A percentile compares a stretch with the other conserved stretches of the same genome.
Conservation (phyloP, 139 green algal genomes). For the Picochlorum sp. region DNA sequence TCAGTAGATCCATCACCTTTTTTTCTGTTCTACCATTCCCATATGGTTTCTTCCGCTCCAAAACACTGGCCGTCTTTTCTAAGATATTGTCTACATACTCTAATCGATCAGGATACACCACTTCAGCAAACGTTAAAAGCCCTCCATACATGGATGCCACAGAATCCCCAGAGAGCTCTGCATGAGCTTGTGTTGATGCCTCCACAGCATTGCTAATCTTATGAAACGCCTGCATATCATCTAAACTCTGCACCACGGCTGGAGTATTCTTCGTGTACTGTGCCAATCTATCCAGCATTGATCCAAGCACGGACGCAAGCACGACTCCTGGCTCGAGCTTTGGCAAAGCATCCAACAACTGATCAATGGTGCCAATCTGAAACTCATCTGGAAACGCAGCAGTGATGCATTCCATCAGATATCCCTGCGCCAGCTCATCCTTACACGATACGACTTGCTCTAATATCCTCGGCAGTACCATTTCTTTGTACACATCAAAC, state of each 20-base stretch:
- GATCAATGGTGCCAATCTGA: slow-evolving; percentile 83
- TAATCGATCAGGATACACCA: slow-evolving; percentile 54
- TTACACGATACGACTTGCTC: slow-evolving; percentile 76
- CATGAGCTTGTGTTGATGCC: slow-evolving; percentile 44
- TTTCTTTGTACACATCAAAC: slow-evolving; percentile 71
- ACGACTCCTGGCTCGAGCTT: slow-evolving; percentile 79
- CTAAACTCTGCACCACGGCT: slow-evolving; percentile 35
- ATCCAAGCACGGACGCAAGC: slow-evolving; percentile 52
- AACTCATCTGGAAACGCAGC: slow-evolving; percentile 90
- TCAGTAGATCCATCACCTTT: slow-evolving; percentile 73
- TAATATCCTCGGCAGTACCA: slow-evolving; percentile 39
- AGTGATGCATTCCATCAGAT: slow-evolving; percentile 93
- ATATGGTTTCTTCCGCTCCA: slow-evolving; percentile 23
- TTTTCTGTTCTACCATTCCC: slow-evolving; percentile 55
- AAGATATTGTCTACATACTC: slow-evolving; percentile 67
- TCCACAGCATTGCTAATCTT: slow-evolving; percentile 51
- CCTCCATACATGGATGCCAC: slow-evolving; percentile 75
- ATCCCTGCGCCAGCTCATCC: slow-evolving; percentile 96
- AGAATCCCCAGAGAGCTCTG: slow-evolving; percentile 52
- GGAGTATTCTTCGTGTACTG: slow-evolving; percentile 32
- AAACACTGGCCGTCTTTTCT: slow-evolving; percentile 10
- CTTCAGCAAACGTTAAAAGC: slow-evolving; percentile 69
- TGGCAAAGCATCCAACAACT: slow-evolving; percentile 71
- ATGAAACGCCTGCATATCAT: slow-evolving; percentile 57
- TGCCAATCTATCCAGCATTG: slow-evolving; percentile 72